Evolutionary conservation across 2,329 filamentous ascomycete species (phyloP).

Genomic region (Cladosporium oxysporum): DNA sequence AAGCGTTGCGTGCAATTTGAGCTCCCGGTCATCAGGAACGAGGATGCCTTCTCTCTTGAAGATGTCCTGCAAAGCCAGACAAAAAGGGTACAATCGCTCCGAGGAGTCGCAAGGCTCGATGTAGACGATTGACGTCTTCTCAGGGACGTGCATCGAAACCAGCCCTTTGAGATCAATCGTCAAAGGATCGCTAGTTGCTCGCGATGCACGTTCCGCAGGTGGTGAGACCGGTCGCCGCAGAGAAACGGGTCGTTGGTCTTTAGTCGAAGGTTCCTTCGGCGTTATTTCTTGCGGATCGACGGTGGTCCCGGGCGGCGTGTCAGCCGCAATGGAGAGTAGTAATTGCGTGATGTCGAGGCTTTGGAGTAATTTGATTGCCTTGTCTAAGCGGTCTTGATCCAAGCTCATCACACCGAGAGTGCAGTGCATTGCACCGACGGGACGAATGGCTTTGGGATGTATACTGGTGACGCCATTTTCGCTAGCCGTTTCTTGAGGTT

Average conservation of each 20-base stretch:
- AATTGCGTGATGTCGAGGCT: constrained; percentile 30
- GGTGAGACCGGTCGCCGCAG: constrained; percentile 23
- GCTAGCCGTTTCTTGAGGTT: constrained; percentile 5
- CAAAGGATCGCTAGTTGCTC: constrained; percentile 28
- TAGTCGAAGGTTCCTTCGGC: neutral
- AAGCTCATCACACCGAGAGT: constrained; percentile 87
- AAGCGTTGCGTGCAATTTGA: constrained; percentile 82
- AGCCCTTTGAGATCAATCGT: constrained; percentile 51
- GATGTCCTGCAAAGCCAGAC: constrained; percentile 52
- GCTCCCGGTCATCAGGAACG: constrained; percentile 58
- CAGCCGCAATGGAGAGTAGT: constrained; percentile 17
- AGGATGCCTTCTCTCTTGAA: constrained; percentile 63
- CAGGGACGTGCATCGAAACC: constrained; percentile 60
- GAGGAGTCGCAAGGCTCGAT: constrained; percentile 59
- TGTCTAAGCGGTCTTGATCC: constrained; percentile 51
- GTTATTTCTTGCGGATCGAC: neutral
- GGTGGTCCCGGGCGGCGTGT: neutral
- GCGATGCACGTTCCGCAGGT: neutral
- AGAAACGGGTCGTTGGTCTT: neutral
- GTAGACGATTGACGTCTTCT: constrained; percentile 66
- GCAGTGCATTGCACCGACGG: constrained; percentile 77
- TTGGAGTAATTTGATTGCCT: constrained; percentile 45
- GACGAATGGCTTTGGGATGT: constrained; percentile 64
- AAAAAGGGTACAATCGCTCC: constrained; percentile 58
- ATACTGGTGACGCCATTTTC: constrained; percentile 21